Conservation (phyloP, 208 protist genomes). For the Porcisia deanei region DNA sequence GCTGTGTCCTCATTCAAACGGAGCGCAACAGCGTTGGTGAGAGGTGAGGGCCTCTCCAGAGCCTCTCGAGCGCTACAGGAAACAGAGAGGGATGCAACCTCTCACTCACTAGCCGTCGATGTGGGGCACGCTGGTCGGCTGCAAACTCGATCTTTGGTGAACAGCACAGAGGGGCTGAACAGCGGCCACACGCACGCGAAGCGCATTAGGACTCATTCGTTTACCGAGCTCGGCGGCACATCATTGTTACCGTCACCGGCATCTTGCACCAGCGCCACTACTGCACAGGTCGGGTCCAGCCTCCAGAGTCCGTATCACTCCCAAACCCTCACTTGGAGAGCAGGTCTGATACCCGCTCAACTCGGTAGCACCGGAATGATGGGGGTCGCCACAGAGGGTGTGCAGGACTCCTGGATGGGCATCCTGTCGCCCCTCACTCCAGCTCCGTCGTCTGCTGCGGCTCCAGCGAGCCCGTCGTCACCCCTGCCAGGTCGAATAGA, state of each 20-base stretch:
- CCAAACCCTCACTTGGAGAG: neutral
- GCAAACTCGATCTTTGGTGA: neutral
- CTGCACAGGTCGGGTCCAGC: neutral
- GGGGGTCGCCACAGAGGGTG: neutral
- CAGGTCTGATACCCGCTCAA: neutral
- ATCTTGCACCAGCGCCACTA: neutral
- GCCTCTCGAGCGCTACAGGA: neutral
- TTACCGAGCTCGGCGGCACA: neutral
- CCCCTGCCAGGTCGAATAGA: neutral
- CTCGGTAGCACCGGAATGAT: neutral
- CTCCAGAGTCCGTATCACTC: neutral
- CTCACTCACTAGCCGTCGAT: neutral
- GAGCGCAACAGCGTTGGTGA: neutral
- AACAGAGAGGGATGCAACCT: neutral
- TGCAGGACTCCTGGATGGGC: slow-evolving; percentile 9
- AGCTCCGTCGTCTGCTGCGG: neutral
- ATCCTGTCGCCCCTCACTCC: slow-evolving; percentile 27
- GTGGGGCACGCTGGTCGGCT: neutral
- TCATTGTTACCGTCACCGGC: neutral
- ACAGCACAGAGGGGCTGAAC: neutral
- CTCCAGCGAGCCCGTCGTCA: slow-evolving; percentile 1
- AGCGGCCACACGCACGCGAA: neutral
- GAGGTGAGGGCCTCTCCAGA: neutral
- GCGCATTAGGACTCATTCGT: neutral
- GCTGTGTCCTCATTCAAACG: neutral